Percentiles rank a stretch among this genome's conserved stretches.
Evolutionary conservation across 1,139 yeast species (phyloP).

Genomic region (Magnusiomyces sp.): DNA sequence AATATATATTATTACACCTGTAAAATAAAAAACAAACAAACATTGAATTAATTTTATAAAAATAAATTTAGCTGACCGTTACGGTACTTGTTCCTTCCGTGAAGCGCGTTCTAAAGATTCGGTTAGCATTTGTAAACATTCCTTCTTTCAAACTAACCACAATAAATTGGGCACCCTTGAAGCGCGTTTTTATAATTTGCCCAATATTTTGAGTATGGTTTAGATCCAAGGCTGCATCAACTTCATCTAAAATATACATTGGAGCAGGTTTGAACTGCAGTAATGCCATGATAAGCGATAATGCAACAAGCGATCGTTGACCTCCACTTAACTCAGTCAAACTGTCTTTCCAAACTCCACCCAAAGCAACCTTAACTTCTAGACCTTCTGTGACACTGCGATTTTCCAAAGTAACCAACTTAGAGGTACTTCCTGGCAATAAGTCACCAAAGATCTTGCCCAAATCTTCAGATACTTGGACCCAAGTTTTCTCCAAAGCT

Average conservation of each 20-base stretch:
- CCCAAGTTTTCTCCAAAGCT: constrained; percentile 76
- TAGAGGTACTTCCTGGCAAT: constrained; percentile 84
- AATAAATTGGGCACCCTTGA: constrained; percentile 91
- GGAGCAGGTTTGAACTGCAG: constrained; percentile 96
- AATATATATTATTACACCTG: neutral
- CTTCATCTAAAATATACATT: constrained; percentile 94
- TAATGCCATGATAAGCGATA: constrained; percentile 82
- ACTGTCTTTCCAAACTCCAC: constrained; percentile 93
- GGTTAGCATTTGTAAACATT: constrained; percentile 94
- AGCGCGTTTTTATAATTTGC: constrained; percentile 86
- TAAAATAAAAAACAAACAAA: neutral
- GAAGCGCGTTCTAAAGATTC: constrained; percentile 86
- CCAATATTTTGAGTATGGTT: constrained; percentile 98
- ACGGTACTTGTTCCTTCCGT: constrained; percentile 97
- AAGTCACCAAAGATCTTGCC: constrained; percentile 89
- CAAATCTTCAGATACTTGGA: constrained; percentile 68
- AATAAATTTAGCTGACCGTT: constrained; percentile 19
- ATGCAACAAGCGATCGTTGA: constrained; percentile 86
- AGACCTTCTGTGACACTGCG: constrained; percentile 84
- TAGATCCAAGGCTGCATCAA: constrained; percentile 94
- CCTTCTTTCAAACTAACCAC: constrained; percentile 97
- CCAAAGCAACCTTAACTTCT: constrained; percentile 84
- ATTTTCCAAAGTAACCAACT: constrained; percentile 71
- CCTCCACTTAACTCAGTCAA: constrained; percentile 96
- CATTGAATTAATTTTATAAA: neutral